Percentiles rank a stretch among this genome's conserved stretches.
These are phyloP conservation scores for Fennellomyces sp. DNA, from an alignment of 371 early-diverging fungal species.

Conservation along the genomic window DNA sequence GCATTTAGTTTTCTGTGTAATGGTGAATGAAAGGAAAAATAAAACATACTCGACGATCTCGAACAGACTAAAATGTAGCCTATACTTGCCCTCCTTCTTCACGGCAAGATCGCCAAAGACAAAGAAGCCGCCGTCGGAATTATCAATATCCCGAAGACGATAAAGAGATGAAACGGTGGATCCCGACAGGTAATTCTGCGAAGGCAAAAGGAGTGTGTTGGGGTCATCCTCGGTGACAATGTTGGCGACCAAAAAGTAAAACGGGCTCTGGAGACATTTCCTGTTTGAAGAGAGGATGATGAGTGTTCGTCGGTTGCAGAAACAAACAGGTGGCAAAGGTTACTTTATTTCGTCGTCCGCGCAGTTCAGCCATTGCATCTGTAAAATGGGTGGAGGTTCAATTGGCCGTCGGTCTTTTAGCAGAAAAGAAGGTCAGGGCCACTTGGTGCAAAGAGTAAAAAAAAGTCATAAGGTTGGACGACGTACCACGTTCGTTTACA, in stretches of 20 bases:
- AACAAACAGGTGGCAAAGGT: not conserved
- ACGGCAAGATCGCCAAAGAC: conserved; percentile 95
- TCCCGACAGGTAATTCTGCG: conserved; percentile 47
- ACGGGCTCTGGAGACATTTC: conserved; percentile 52
- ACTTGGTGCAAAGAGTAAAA: not conserved
- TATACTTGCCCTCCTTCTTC: conserved; percentile 84
- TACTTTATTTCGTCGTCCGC: conserved; percentile 46
- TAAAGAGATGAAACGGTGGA: conserved; percentile 46
- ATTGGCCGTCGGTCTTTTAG: conserved; percentile 36
- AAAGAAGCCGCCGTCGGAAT: conserved; percentile 88
- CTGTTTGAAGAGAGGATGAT: conserved; percentile 20
- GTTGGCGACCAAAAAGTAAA: conserved; percentile 47
- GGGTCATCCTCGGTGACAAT: conserved; percentile 28
- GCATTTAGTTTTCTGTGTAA: not conserved
- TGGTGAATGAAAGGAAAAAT: not conserved
- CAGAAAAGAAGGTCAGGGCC: not conserved
- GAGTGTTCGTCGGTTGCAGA: too few relatives aligned
- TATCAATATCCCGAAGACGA: conserved; percentile 46
- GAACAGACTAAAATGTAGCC: conserved; percentile 87
- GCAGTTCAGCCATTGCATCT: conserved; percentile 36
- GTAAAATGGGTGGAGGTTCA: conserved; percentile 53
- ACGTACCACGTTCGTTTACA: conserved; percentile 42
- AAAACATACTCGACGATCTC: conserved; percentile 79
- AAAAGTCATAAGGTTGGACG: not conserved
- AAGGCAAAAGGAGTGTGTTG: conserved; percentile 18